Evolutionary conservation across 805 yeast genomes (phyloP).

Genomic region (Candida maris): DNA sequence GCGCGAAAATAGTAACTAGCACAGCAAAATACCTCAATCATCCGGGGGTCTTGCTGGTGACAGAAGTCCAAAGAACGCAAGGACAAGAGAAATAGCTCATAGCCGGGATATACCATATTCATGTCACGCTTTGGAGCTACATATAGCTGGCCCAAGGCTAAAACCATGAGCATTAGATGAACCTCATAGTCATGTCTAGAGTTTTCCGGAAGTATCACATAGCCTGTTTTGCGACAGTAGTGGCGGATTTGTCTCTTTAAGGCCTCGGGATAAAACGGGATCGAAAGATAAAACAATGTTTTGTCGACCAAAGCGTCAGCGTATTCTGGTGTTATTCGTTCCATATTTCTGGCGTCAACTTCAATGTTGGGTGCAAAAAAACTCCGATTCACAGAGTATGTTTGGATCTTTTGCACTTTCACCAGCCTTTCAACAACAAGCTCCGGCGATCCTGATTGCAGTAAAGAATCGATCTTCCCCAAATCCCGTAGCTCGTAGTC

Average conservation of each 20-base stretch:
- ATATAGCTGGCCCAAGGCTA: slow-evolving; percentile 6
- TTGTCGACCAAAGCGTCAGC: slow-evolving; percentile 4
- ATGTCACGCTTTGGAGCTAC: neutral
- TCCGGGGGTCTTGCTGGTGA: slow-evolving; percentile 2
- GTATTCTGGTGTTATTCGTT: slow-evolving; percentile 1
- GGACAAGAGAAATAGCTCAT: slow-evolving; percentile 1
- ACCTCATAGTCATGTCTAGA: slow-evolving; percentile 2
- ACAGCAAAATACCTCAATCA: slow-evolving; percentile 4
- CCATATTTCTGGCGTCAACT: neutral
- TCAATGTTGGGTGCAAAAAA: slow-evolving; percentile 2
- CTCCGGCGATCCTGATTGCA: slow-evolving; percentile 6
- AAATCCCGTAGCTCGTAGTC: neutral
- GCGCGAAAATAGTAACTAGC: slow-evolving; percentile 5
- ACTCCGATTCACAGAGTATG: neutral
- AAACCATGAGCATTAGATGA: slow-evolving; percentile 3
- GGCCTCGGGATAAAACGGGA: slow-evolving; percentile 28
- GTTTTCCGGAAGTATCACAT: slow-evolving; percentile 1
- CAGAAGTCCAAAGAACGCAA: slow-evolving; percentile 1
- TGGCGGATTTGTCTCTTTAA: slow-evolving; percentile 7
- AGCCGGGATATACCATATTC: slow-evolving; percentile 2
- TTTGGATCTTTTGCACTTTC: neutral
- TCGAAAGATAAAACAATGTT: slow-evolving; percentile 18
- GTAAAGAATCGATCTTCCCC: neutral
- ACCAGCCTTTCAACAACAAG: slow-evolving; percentile 4
- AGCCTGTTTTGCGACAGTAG: slow-evolving; percentile 1